phyloP scores from a whole-genome alignment of 106 monocot species.

The Hemerocallis citrina region DNA sequence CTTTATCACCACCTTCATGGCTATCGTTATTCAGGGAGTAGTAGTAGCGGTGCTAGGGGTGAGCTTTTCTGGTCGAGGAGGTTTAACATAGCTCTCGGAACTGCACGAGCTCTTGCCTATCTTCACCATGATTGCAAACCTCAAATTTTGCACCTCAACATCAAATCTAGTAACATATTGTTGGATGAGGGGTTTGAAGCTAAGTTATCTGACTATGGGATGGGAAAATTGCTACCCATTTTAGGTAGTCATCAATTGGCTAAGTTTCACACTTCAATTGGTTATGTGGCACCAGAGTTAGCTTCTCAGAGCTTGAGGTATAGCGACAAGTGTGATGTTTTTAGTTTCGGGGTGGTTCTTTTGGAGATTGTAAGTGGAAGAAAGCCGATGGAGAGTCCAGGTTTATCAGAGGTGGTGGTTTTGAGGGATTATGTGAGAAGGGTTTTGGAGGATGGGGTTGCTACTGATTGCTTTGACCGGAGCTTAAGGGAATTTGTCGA shows the following conservation, averaged over 20 bases:
- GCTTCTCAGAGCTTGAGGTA: constrained; percentile 70
- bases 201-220: constrained; percentile 84
- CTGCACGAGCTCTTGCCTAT: constrained; percentile 74
- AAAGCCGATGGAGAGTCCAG: constrained; percentile 69
- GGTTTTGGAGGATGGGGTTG: constrained; percentile 58
- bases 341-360: constrained; percentile 86
- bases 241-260: constrained; percentile 34
- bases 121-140: constrained; percentile 98
- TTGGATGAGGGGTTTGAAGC: constrained; percentile 57
- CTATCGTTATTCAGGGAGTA: constrained; percentile 1
- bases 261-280: constrained; percentile 62
- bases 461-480: constrained; percentile 65
- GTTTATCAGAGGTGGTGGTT: constrained; percentile 46
- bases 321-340: constrained; percentile 92
- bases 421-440: constrained; percentile 64
- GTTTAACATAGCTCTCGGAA: constrained; percentile 63
- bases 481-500: constrained; percentile 50
- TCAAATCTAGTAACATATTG: constrained; percentile 85
- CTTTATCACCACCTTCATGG: constrained; percentile 86
- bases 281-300: constrained; percentile 88
- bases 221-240: constrained; percentile 72
- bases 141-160: constrained; percentile 68
- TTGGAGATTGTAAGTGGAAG: constrained; percentile 88
- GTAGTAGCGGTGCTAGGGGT: constrained; percentile 15
- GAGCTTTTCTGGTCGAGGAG: constrained; percentile 70